These are phyloP conservation scores for Fusarium albosuccineum DNA, from an alignment of 2,329 filamentous ascomycete genomes.

Conservation along the genomic window DNA sequence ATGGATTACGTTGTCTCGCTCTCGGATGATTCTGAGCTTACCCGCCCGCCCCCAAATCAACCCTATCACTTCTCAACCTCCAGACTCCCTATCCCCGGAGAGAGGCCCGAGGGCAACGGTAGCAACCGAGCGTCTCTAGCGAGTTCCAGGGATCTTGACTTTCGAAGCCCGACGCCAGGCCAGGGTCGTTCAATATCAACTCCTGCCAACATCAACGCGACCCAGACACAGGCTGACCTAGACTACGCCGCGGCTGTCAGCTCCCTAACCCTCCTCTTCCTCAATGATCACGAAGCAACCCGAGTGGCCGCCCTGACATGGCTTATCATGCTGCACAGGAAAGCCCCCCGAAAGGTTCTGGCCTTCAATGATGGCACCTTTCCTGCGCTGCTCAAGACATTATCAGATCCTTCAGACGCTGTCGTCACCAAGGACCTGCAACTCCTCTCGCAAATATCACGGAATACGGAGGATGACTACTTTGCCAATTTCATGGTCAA, in stretches of 20 bases:
- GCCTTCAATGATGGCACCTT: conserved; percentile 98
- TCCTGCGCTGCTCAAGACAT: conserved; percentile 92
- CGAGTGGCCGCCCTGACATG: conserved; percentile 93
- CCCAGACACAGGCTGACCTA: conserved; percentile 75
- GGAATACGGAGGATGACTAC: conserved; percentile 96
- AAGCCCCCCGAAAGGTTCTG: conserved; percentile 91
- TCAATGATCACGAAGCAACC: conserved; percentile 97
- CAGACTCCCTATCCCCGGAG: conserved; percentile 59
- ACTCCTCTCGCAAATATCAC: conserved; percentile 93
- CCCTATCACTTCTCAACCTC: conserved; percentile 52
- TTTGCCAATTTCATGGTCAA: conserved; percentile 99
- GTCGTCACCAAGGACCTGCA: conserved; percentile 96
- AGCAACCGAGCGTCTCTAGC: conserved; percentile 66
- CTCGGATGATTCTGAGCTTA: conserved; percentile 73
- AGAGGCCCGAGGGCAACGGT: conserved; percentile 60
- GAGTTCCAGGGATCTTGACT: conserved; percentile 66
- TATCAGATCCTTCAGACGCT: conserved; percentile 94
- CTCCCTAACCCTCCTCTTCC: conserved; percentile 90
- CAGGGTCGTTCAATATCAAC: conserved; percentile 62
- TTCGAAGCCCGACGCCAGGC: conserved; percentile 64
- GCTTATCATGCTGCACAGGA: conserved; percentile 97
- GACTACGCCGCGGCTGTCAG: conserved; percentile 96
- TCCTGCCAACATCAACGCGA: conserved; percentile 57
- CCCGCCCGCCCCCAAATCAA: conserved; percentile 39
- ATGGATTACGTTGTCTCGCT: conserved; percentile 96